Percentiles rank a stretch among this genome's conserved stretches.
These are phyloP conservation scores for Collybiopsis luxurians DNA, from an alignment of 768 basidiomycete species.

Conservation along the genomic window DNA sequence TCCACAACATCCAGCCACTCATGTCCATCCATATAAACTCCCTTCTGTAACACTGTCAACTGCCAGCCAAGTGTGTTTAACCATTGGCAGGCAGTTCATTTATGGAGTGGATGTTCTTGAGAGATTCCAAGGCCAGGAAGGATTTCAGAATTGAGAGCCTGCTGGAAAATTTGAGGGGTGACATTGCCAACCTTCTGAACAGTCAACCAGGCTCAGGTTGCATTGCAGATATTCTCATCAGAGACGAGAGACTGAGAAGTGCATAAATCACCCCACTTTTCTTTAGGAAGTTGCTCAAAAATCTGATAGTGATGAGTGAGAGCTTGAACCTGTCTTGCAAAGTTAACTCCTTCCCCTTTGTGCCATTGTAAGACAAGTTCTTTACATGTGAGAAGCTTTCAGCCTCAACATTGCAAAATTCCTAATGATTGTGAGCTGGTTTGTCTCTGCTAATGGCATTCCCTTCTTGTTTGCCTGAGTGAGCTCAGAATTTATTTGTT, in stretches of 20 bases:
- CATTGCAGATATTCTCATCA: slow-evolving; percentile 20
- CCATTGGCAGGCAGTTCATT: slow-evolving; percentile 35
- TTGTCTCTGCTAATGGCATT: background rate
- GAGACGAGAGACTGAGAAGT: slow-evolving; percentile 15
- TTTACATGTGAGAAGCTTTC: slow-evolving; percentile 29
- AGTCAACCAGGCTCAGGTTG: slow-evolving; percentile 17
- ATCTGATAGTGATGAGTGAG: slow-evolving; percentile 34
- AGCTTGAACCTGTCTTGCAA: too few species aligned
- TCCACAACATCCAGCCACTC: too few species aligned
- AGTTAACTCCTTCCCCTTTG: slow-evolving; percentile 22
- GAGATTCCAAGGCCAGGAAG: too few species aligned
- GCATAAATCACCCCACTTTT: slow-evolving; percentile 21
- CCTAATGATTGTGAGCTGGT: slow-evolving; percentile 22
- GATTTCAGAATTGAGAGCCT: slow-evolving; percentile 24
- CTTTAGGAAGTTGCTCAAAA: slow-evolving; percentile 29
- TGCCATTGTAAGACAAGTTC: slow-evolving; percentile 39
- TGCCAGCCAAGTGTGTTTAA: slow-evolving; percentile 31
- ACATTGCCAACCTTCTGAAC: slow-evolving; percentile 23
- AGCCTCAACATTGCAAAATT: slow-evolving; percentile 33
- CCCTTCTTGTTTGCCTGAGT: background rate
- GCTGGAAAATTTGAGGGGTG: slow-evolving; percentile 22
- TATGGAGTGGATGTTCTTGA: slow-evolving; percentile 22
- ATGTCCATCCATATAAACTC: too few species aligned
- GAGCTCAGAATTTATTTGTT: background rate
- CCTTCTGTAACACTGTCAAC: too few species aligned